phyloP scores from a whole-genome alignment of 805 yeast genomes.

The Millerozyma miso region DNA sequence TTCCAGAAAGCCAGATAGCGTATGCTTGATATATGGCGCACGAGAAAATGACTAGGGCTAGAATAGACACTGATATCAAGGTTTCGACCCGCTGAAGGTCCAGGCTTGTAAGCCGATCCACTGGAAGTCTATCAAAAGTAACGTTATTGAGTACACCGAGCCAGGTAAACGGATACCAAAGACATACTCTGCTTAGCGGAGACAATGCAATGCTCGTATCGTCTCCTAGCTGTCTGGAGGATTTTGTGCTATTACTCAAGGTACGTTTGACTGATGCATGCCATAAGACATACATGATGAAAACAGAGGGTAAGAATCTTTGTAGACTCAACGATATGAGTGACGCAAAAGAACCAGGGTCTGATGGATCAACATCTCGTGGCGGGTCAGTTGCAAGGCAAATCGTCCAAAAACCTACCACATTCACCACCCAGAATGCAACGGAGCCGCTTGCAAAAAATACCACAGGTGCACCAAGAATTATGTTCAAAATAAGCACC shows the following conservation, averaged over 20 bases:
- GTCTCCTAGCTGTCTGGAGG: not conserved
- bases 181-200: constrained; percentile 38
- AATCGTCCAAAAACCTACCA: constrained; percentile 83
- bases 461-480: constrained; percentile 60
- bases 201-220: constrained; percentile 19
- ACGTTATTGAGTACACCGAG: constrained; percentile 79
- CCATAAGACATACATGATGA: constrained; percentile 72
- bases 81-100: constrained; percentile 84
- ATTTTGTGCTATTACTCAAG: constrained; percentile 17
- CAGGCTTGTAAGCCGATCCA: constrained; percentile 70
- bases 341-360: constrained; percentile 51
- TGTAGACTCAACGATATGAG: constrained; percentile 68
- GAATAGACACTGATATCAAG: constrained; percentile 51
- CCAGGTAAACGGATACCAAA: constrained; percentile 85
- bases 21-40: constrained; percentile 73
- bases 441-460: constrained; percentile 43
- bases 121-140: constrained; percentile 84
- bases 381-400: constrained; percentile 80
- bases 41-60: constrained; percentile 41
- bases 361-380: constrained; percentile 46
- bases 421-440: constrained; percentile 52
- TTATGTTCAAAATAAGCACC: constrained; percentile 53
- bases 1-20: constrained; percentile 74
- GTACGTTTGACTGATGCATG: constrained; percentile 49
- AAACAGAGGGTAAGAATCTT: constrained; percentile 69